Evolutionary conservation across 2,329 filamentous ascomycete genomes (phyloP), one percentile per base, ranked within the genome.

Genomic region (Colletotrichum sp.): DNA sequence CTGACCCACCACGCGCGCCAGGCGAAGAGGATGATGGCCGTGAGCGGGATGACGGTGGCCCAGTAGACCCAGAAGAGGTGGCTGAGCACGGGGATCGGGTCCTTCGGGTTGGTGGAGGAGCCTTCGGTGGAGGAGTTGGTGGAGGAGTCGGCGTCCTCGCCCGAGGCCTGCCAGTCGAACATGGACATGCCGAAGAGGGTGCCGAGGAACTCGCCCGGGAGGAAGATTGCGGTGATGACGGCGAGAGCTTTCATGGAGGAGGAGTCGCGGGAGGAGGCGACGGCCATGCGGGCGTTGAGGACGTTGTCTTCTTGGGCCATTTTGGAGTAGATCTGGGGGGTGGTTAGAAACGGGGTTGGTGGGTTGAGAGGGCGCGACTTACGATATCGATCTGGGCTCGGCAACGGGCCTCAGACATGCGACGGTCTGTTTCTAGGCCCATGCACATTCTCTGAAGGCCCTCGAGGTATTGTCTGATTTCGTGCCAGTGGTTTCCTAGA

Each of bases 301-400:
- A 86, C 85, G 77, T 88, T 88, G 78, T 88, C 86, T 73, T 88
- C 86, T 76, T 88, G 86, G 5, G 86, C 86, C 84, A 88, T 87
- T 77, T 87, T 87, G 76, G 84, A 86, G 81, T 87, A 88, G 73
- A 88, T 87, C 84, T 86, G 62, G 1, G 18, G 2, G 5, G 26
- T 79, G 3, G 12, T 26, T 28, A 12, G 3, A 30, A 7, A n/a
- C n/a, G n/a, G n/a, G n/a, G n/a, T 3, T 6, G 7, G 36, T 24
- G 16, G 4, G 5, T 2, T n/a, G 8, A 3, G 2, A 28, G 12
- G 4, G 10, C 2, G n/a, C 3, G 16, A 18, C 84, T 81, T 73
- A 86, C 85, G 76, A 88, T 87, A 38, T 88, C 86, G 62, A 87
- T 87, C 76, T 87, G 85, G 2, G 86, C 86, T 30, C 86, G 85